These are phyloP conservation scores for Bacidia gigantensis DNA, from an alignment of 495 filamentous ascomycete species.

Conservation along the genomic window DNA sequence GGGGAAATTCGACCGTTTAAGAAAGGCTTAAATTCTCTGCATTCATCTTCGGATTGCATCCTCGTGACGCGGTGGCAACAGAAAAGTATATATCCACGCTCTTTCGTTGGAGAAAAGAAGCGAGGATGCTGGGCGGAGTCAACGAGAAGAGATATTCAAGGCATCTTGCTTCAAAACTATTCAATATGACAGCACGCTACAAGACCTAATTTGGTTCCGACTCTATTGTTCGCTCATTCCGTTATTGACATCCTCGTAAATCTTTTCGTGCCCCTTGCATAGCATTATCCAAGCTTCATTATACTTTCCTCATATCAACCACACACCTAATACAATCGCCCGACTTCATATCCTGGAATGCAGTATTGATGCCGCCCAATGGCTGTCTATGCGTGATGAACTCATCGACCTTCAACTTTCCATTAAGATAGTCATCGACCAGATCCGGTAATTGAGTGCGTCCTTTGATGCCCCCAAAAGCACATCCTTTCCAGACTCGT, in stretches of 20 bases:
- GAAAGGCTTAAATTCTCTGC: too few relatives aligned
- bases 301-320: conserved; percentile 30
- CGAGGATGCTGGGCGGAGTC: too few relatives aligned
- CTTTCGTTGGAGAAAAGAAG: too few relatives aligned
- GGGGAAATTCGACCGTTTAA: too few relatives aligned
- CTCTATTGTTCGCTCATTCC: too few relatives aligned
- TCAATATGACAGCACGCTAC: too few relatives aligned
- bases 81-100: too few relatives aligned
- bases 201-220: too few relatives aligned
- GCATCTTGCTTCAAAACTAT: too few relatives aligned
- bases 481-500: conserved; percentile 93
- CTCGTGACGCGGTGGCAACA: too few relatives aligned
- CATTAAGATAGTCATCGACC: conserved; percentile 78
- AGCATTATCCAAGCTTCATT: neutral
- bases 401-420: conserved; percentile 94
- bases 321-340: conserved; percentile 93
- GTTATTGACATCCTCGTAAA: neutral
- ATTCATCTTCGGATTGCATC: too few relatives aligned
- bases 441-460: conserved; percentile 80
- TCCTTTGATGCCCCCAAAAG: conserved; percentile 96
- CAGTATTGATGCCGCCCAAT: conserved; percentile 67
- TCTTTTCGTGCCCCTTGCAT: neutral
- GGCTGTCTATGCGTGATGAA: conserved; percentile 95
- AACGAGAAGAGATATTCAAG: too few relatives aligned
- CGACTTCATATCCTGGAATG: conserved; percentile 86